These are phyloP conservation scores for Penicillium psychrofluorescens DNA, from an alignment of 495 filamentous ascomycete genomes.

Conservation along the genomic window DNA sequence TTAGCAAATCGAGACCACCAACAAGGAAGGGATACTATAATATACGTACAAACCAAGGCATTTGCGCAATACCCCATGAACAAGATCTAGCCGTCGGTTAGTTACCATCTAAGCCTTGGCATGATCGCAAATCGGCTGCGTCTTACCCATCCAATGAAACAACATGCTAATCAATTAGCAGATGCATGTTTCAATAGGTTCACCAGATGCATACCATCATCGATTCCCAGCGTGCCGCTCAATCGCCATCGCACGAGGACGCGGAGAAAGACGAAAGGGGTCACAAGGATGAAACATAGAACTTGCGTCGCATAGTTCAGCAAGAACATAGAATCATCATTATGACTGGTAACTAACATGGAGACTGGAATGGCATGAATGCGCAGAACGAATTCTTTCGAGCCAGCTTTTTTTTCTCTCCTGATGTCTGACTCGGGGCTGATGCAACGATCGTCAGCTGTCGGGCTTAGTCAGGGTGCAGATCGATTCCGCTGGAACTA, in stretches of 20 bases:
- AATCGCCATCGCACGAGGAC: slow-evolving; percentile 6
- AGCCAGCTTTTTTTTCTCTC: too few relatives aligned
- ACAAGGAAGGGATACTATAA: background rate
- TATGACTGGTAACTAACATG: too few relatives aligned
- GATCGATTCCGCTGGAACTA: too few relatives aligned
- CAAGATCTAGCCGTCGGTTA: background rate
- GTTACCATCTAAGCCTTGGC: background rate
- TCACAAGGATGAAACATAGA: background rate
- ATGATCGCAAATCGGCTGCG: background rate
- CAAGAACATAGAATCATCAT: background rate
- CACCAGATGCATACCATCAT: slow-evolving; percentile 5
- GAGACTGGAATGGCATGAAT: too few relatives aligned
- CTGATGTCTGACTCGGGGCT: too few relatives aligned
- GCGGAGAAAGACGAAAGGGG: background rate
- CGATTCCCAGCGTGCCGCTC: slow-evolving; percentile 1
- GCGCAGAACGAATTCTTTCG: too few relatives aligned
- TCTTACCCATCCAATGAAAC: background rate
- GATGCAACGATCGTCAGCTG: too few relatives aligned
- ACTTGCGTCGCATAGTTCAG: background rate
- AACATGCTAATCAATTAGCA: background rate
- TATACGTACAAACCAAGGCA: slow-evolving; percentile 3
- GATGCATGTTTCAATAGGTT: background rate
- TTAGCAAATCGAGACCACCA: background rate
- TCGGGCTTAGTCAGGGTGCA: too few relatives aligned
- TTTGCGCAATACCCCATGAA: slow-evolving; percentile 6